Evolutionary conservation across 2,329 filamentous ascomycete species (phyloP).

Genomic region (Cytospora piceae): DNA sequence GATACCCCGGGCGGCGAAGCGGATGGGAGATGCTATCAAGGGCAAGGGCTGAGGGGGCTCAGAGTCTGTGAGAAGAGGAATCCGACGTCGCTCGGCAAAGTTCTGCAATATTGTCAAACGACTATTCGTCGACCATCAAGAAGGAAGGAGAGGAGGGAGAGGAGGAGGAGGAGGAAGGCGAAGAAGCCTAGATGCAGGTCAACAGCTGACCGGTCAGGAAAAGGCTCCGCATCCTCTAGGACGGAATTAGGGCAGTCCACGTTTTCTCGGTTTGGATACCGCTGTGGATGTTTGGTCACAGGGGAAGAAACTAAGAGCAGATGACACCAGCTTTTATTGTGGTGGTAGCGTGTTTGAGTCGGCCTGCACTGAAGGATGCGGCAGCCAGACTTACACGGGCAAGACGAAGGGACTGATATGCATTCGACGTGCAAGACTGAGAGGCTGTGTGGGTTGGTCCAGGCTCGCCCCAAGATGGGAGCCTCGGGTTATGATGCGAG

Average conservation of each 20-base stretch:
- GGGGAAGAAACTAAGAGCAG: neutral
- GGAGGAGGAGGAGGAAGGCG: neutral
- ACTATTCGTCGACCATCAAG: neutral
- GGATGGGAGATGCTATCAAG: conserved; percentile 37
- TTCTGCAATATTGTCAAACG: neutral
- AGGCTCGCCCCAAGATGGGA: neutral
- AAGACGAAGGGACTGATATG: neutral
- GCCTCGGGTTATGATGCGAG: neutral
- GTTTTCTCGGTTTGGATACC: neutral
- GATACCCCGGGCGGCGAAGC: conserved; percentile 50
- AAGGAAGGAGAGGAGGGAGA: neutral
- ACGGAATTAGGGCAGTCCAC: neutral
- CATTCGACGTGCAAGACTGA: neutral
- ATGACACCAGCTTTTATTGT: neutral
- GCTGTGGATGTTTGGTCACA: neutral
- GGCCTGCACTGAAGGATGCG: neutral
- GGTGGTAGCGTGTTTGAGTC: neutral
- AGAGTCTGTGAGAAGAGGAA: neutral
- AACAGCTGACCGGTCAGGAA: neutral
- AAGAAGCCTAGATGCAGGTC: neutral
- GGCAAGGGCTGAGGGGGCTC: conserved; percentile 32
- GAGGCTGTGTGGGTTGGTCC: neutral
- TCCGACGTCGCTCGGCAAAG: neutral
- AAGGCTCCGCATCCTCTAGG: neutral
- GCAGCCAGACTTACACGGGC: neutral